Base-by-base conservation (phyloP, 495 filamentous ascomycete genomes). In the Xanthoparmelia taractica region DNA sequence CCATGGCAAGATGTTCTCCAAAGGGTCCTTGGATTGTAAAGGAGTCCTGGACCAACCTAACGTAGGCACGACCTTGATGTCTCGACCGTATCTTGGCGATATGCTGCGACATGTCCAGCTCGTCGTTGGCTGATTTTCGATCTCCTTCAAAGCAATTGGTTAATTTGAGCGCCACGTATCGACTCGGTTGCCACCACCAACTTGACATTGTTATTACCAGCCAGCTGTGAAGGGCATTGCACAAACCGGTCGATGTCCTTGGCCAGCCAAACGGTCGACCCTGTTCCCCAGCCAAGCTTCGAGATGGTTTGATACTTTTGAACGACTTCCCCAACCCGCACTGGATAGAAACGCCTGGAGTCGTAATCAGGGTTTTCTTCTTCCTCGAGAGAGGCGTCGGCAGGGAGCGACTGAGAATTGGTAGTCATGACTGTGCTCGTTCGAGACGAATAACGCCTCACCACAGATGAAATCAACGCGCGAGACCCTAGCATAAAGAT, bases 191-290 rank as follows among this genome's bases (percentile, higher is more conserved):
- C 70, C 69, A 73, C 34, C 41, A 41, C 68, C 69, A 76, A 25
- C 68, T 71, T n/a, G 38, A 58, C 50, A 31, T n/a, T 65, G 58
- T 64, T 55, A 70, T 60, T 67, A 62, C 56, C 52, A 47, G 59
- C 47, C 34, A 34, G 58, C 36, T 66, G 31, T 50, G 43, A 27
- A 38, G 37, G 52, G 47, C 52, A n/a, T 23, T 38, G 63, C 58
- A 69, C 64, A 48, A 72, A 74, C 73, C 69, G 57, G 65, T 66
- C 58, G 45, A 76, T 52, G 69, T 77, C 72, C 60, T 68, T 67
- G 52, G 77, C 74, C 45, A 79, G 66, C 77, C 74, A 79, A 67
- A 76, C 71, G 43, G 76, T 78, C 60, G 74, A 78, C 59, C 70
- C 68, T 20, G 66, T 71, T 18, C 76, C 77, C 73, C 73, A 79